A percentile compares a stretch with the other conserved stretches of the same genome.
Evolutionary conservation across 2,329 filamentous ascomycete genomes (phyloP).

Genomic region (Chrysosporium keratinophilum): DNA sequence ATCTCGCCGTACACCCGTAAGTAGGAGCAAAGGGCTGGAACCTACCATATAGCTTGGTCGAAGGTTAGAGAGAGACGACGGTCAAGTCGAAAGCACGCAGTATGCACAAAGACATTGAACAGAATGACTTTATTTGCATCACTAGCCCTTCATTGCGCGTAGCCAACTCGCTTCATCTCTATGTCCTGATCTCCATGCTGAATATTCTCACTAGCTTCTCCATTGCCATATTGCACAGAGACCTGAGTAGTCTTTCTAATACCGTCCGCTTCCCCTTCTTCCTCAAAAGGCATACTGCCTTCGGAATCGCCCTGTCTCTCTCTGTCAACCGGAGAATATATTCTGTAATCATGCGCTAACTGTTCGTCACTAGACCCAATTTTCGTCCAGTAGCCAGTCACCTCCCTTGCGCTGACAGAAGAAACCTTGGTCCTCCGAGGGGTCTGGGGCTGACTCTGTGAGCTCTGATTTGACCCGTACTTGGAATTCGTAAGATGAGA

Average conservation of each 20-base stretch:
- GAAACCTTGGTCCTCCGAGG: neutral
- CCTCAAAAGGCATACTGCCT: neutral
- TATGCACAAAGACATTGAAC: no score
- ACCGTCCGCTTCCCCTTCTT: neutral
- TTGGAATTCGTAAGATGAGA: constrained; percentile 3
- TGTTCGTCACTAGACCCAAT: constrained; percentile 8
- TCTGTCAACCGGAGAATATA: neutral
- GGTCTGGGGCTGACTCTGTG: neutral
- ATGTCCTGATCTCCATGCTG: neutral
- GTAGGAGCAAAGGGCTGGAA: no score
- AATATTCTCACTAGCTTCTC: neutral
- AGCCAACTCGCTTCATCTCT: constrained; percentile 4
- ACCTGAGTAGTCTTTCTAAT: constrained; percentile 8
- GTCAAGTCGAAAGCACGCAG: no score
- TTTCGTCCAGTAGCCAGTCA: constrained; percentile 6
- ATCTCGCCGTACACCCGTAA: no score
- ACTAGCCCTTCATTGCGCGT: neutral
- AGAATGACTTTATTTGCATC: neutral
- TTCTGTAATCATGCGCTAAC: constrained; percentile 1
- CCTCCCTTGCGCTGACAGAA: neutral
- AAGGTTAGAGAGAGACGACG: no score
- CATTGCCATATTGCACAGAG: constrained; percentile 5
- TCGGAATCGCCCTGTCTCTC: neutral
- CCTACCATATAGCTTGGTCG: no score
- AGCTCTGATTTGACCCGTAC: neutral